These are phyloP conservation scores for Hanseniaspora guilliermondii DNA, from an alignment of 805 yeast species.

Conservation along the genomic window DNA sequence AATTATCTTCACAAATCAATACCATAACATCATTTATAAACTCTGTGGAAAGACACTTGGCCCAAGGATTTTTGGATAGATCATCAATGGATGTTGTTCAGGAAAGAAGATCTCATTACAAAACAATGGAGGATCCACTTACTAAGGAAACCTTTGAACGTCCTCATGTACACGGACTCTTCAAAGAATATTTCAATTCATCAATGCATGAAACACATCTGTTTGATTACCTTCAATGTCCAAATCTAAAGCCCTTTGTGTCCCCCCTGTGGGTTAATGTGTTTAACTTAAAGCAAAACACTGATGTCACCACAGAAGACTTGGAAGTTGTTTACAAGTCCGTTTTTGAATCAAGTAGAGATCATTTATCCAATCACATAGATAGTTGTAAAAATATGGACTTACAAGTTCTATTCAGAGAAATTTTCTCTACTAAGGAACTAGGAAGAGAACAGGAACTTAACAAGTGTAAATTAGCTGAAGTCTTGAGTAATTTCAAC, in stretches of 20 bases:
- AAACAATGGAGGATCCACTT: neutral
- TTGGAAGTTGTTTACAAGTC: neutral
- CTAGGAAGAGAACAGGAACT: constrained; percentile 2
- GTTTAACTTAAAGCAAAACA: neutral
- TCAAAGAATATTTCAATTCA: neutral
- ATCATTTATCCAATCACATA: neutral
- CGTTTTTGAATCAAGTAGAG: neutral
- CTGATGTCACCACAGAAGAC: neutral
- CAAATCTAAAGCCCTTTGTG: neutral
- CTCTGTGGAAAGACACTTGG: constrained; percentile 24
- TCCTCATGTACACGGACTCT: neutral
- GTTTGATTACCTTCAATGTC: neutral
- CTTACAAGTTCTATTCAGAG: constrained; percentile 10
- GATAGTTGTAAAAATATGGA: constrained; percentile 8
- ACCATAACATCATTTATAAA: constrained; percentile 24
- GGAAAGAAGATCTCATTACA: neutral
- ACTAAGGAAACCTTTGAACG: neutral
- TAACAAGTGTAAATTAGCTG: neutral
- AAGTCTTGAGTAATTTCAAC: neutral
- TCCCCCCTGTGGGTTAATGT: neutral
- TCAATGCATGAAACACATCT: neutral
- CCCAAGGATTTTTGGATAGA: constrained; percentile 8
- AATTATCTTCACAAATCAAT: constrained; percentile 21
- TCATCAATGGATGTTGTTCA: neutral
- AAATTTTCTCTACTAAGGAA: constrained; percentile 8